Evolutionary conservation across 495 filamentous ascomycete species (phyloP).

Genomic region (Cercophora sp.): DNA sequence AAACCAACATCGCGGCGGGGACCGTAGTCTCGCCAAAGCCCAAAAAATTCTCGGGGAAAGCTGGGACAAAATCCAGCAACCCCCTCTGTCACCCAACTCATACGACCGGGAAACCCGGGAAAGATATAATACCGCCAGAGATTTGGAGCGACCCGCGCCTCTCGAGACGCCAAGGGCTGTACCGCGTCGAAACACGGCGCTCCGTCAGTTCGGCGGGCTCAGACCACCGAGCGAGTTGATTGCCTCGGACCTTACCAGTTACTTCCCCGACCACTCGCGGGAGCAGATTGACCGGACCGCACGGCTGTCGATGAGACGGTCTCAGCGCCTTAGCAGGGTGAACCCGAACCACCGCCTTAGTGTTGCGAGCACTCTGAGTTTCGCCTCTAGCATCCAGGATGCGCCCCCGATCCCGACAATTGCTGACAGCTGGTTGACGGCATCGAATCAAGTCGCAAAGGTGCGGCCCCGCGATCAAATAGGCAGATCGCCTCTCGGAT

Average conservation of each 20-base stretch:
- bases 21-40: conserved; percentile 68
- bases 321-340: conserved; percentile 82
- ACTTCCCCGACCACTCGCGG: conserved; percentile 91
- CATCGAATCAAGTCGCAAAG: conserved; percentile 49
- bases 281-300: conserved; percentile 93
- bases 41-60: conserved; percentile 80
- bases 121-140: conserved; percentile 56
- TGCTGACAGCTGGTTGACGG: conserved; percentile 84
- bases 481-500: conserved; percentile 45
- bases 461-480: conserved; percentile 40
- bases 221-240: conserved; percentile 96
- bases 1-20: conserved; percentile 62
- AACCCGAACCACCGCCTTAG: conserved; percentile 89
- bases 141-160: conserved; percentile 54
- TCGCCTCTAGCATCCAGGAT: conserved; percentile 84
- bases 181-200: conserved; percentile 58
- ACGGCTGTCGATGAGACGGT: conserved; percentile 83
- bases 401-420: conserved; percentile 93
- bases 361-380: conserved; percentile 89
- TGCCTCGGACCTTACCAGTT: conserved; percentile 88
- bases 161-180: conserved; percentile 43
- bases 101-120: conserved; percentile 61
- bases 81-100: conserved; percentile 75
- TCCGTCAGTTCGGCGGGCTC: conserved; percentile 76
- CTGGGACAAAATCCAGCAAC: conserved; percentile 71